phyloP scores from a whole-genome alignment of 108 stramenopile species.

The Pseudonitzschia delicatissima region DNA sequence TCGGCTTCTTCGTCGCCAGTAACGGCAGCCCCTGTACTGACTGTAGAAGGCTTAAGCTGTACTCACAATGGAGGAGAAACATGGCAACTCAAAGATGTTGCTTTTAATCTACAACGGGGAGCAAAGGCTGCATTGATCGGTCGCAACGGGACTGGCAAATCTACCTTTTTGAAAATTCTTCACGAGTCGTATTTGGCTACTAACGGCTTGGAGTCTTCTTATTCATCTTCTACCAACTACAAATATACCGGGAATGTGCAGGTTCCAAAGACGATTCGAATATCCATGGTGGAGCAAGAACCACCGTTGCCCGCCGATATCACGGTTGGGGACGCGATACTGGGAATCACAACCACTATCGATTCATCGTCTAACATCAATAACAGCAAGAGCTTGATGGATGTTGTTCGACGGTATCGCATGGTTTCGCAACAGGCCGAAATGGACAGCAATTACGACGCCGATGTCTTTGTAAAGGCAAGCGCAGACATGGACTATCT shows the following conservation, averaged over 20 bases:
- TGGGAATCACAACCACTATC: slow-evolving; percentile 42
- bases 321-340: slow-evolving; percentile 68
- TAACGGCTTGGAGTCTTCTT: slow-evolving; percentile 4
- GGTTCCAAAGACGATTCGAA: slow-evolving; percentile 39
- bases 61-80: slow-evolving; percentile 66
- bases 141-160: slow-evolving; percentile 77
- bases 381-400: slow-evolving; percentile 39
- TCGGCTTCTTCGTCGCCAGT: not conserved
- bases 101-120: slow-evolving; percentile 69
- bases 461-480: slow-evolving; percentile 60
- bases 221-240: slow-evolving; percentile 13
- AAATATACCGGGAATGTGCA: slow-evolving; percentile 59
- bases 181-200: slow-evolving; percentile 45
- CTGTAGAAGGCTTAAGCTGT: slow-evolving; percentile 46
- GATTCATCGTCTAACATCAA: not conserved
- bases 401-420: slow-evolving; percentile 62
- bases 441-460: slow-evolving; percentile 21
- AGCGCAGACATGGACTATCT: slow-evolving; percentile 65
- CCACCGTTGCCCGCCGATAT: slow-evolving; percentile 59
- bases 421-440: slow-evolving; percentile 45
- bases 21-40: slow-evolving; percentile 35
- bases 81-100: slow-evolving; percentile 70
- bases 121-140: slow-evolving; percentile 67
- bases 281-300: slow-evolving; percentile 81
- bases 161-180: slow-evolving; percentile 65